Base-by-base conservation (phyloP, 1,284 basidiomycete genomes). In the Gymnopus androsaceus region DNA sequence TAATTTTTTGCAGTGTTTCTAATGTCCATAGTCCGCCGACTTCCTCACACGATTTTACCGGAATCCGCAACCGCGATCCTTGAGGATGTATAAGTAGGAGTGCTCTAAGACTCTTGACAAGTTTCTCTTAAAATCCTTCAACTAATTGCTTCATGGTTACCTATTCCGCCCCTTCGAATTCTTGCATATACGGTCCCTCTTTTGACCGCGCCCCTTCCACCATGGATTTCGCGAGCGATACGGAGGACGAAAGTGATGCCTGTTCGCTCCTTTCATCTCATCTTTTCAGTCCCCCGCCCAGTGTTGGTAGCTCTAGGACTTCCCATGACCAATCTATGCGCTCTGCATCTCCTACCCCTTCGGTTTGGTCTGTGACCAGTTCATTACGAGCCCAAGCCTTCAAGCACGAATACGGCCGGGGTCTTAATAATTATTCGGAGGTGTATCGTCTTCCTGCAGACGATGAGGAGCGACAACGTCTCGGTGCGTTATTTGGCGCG, bases 361-460 rank as follows among this genome's bases (percentile, higher is more conserved):
- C 88, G n/a, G 77, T 89, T 4, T 77, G 79, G 63, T 89, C 88
- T 1, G 67, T 88, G 64, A 84, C 85, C 0, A 82, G 77, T 59
- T 87, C 86, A 0, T 60, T 88, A 42, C 81, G 79, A 23, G 80
- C 76, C 12, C 76, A 79, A 37, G 78, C 81, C 1, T 86, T 83
- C 68, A 79, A 77, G 47, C 76, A 83, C 36, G 87, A 90, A 63
- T 85, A 82, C 59, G 89, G 89, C 0, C 75, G 89, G 33, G 78
- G 75, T 23, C 67, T 91, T 46, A 90, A 91, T 69, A 89, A 84
- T 60, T 87, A 88, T 59, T 90, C 88, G 1, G 86, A 91, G 46
- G 79, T 90, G 3, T 91, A 91, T 66, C 79, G 78, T 33, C 73
- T 92, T 19, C 86, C 89, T 12, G 89, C 87, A 23, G 90, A 92